Evolutionary conservation across 2,329 filamentous ascomycete genomes (phyloP).

Genomic region (Aspergillus ochraceoroseus): DNA sequence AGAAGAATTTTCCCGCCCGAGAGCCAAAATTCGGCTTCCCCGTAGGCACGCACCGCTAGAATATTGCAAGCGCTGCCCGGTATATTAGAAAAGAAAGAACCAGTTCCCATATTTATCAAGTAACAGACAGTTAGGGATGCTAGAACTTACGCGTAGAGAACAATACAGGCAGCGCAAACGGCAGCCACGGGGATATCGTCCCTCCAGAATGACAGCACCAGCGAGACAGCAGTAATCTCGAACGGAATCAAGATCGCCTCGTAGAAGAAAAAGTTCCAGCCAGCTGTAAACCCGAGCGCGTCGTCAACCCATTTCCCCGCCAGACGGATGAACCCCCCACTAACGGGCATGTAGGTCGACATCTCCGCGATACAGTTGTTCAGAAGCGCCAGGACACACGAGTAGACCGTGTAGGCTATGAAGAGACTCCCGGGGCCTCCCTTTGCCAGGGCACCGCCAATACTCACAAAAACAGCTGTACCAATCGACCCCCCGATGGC

Average conservation of each 20-base stretch:
- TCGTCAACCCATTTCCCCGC: conserved; percentile 46
- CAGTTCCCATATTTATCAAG: neutral
- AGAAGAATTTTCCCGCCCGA: conserved; percentile 54
- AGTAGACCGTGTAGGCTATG: conserved; percentile 33
- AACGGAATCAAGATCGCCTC: conserved; percentile 39
- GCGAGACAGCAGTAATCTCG: conserved; percentile 42
- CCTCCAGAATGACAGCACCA: conserved; percentile 41
- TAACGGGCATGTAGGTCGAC: conserved; percentile 42
- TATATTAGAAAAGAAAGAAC: no score
- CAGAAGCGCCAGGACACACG: conserved; percentile 33
- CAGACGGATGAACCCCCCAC: conserved; percentile 40
- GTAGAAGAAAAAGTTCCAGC: conserved; percentile 49
- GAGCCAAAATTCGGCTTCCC: conserved; percentile 19
- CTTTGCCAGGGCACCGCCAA: conserved; percentile 35
- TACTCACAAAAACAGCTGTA: conserved; percentile 39
- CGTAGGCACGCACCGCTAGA: conserved; percentile 14
- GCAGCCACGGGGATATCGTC: conserved; percentile 38
- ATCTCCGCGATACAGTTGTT: conserved; percentile 46
- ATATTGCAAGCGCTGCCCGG: conserved; percentile 10
- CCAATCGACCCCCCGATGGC: conserved; percentile 43
- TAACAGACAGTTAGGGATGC: neutral
- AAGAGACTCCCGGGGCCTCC: conserved; percentile 40
- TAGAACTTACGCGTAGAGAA: conserved; percentile 26
- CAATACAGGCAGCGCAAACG: conserved; percentile 28
- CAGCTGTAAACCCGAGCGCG: conserved; percentile 43